These are phyloP conservation scores for Saccharomycopsis vini DNA, from an alignment of 805 yeast species.

Conservation along the genomic window DNA sequence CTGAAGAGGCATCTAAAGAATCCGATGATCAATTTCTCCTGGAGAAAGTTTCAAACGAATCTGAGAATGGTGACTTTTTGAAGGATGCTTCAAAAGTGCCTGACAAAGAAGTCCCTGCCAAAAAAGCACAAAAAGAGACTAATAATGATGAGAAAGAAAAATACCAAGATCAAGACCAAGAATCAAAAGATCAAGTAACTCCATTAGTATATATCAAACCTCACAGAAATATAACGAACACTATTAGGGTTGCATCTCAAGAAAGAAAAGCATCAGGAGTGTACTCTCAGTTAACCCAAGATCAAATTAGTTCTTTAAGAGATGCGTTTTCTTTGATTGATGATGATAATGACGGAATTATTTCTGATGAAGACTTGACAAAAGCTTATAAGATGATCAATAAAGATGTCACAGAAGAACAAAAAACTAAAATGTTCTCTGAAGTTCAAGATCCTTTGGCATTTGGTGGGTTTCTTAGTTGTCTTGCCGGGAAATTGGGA, in stretches of 20 bases:
- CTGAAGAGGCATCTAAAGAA: background rate
- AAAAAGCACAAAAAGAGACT: too few species aligned
- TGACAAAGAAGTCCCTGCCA: background rate
- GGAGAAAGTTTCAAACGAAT: too few species aligned
- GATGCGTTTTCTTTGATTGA: constrained; percentile 77
- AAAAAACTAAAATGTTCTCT: constrained; percentile 42
- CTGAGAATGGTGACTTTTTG: too few species aligned
- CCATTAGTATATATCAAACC: background rate
- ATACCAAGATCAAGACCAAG: background rate
- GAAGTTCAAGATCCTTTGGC: constrained; percentile 34
- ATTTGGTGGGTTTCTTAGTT: constrained; percentile 57
- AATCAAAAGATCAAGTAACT: background rate
- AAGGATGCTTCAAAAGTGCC: background rate
- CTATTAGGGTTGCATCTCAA: background rate
- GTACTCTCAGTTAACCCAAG: constrained; percentile 39
- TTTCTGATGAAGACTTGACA: constrained; percentile 46
- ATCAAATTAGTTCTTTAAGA: constrained; percentile 56
- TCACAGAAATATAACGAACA: background rate
- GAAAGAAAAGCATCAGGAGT: constrained; percentile 17
- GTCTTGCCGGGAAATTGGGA: constrained; percentile 48
- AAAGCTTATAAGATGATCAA: constrained; percentile 47
- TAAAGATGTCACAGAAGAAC: constrained; percentile 32
- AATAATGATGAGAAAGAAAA: background rate
- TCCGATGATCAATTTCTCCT: too few species aligned
- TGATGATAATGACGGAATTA: constrained; percentile 66